phyloP scores from a whole-genome alignment of 2,329 filamentous ascomycete species.

The Aaosphaeria arxii region DNA sequence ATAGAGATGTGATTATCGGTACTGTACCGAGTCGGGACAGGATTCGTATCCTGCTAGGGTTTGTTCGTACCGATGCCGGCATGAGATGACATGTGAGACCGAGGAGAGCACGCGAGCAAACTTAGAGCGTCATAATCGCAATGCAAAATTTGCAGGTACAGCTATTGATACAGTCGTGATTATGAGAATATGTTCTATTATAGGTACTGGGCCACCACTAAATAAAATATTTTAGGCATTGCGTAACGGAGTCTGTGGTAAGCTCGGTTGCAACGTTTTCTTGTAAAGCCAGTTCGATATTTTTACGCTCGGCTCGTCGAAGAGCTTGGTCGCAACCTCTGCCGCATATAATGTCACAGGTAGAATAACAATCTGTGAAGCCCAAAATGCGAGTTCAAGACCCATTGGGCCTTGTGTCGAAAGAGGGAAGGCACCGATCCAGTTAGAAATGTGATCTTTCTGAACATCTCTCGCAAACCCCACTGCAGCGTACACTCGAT shows the following conservation, averaged over 20 bases:
- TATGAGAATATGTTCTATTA: too few relatives aligned
- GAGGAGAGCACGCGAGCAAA: too few relatives aligned
- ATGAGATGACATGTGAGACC: too few relatives aligned
- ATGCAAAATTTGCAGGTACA: too few relatives aligned
- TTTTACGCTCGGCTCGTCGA: slow-evolving; percentile 54
- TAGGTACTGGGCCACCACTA: too few relatives aligned
- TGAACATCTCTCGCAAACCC: slow-evolving; percentile 55
- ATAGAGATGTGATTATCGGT: too few relatives aligned
- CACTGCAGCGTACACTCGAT: slow-evolving; percentile 61
- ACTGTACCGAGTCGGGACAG: too few relatives aligned
- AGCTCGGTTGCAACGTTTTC: slow-evolving; percentile 30
- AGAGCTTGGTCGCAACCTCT: slow-evolving; percentile 33
- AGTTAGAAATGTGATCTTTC: slow-evolving; percentile 51
- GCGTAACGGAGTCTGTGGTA: slow-evolving; percentile 3
- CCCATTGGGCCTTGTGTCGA: slow-evolving; percentile 58
- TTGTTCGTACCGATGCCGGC: too few relatives aligned
- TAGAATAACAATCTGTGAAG: slow-evolving; percentile 54
- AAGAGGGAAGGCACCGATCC: slow-evolving; percentile 57
- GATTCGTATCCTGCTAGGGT: too few relatives aligned
- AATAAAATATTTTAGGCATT: not conserved
- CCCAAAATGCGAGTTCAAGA: slow-evolving; percentile 58
- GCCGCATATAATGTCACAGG: slow-evolving; percentile 29
- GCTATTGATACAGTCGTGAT: too few relatives aligned
- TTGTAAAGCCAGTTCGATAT: slow-evolving; percentile 53
- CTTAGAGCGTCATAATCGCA: too few relatives aligned